These are phyloP conservation scores for Silene coronaria DNA, from an alignment of 179 eudicot species.

Conservation along the genomic window DNA sequence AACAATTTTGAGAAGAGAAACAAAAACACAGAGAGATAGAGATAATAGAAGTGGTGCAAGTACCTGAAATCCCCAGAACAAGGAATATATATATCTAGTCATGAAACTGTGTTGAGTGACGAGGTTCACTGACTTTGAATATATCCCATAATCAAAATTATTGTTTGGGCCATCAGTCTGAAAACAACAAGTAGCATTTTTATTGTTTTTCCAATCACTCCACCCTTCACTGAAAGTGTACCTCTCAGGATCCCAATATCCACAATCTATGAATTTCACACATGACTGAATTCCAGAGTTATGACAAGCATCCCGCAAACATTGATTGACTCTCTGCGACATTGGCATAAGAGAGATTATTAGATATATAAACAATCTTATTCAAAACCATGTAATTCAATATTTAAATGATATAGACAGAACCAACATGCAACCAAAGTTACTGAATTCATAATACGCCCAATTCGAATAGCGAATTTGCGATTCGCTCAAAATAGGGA, in stretches of 20 bases:
- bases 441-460: no score
- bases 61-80: constrained; percentile 97
- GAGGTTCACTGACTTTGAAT: constrained; percentile 53
- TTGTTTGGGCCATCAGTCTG: constrained; percentile 2
- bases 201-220: constrained; percentile 40
- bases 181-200: constrained; percentile 39
- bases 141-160: constrained; percentile 61
- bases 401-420: not conserved
- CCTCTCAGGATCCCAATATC: constrained; percentile 27
- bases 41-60: not conserved
- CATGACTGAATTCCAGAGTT: constrained; percentile 24
- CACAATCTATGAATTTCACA: constrained; percentile 55
- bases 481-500: no score
- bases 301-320: constrained; percentile 63
- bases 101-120: constrained; percentile 34
- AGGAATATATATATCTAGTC: constrained; percentile 64
- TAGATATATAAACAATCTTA: not conserved
- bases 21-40: not conserved
- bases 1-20: not conserved
- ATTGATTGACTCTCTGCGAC: constrained; percentile 70
- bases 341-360: not conserved
- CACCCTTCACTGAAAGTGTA: constrained; percentile 17
- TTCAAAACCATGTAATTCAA: not conserved
- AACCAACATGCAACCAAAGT: not conserved
- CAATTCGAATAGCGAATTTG: no score